These are phyloP conservation scores for Fusarium metavorans DNA, from an alignment of 2,329 filamentous ascomycete genomes.

Conservation along the genomic window DNA sequence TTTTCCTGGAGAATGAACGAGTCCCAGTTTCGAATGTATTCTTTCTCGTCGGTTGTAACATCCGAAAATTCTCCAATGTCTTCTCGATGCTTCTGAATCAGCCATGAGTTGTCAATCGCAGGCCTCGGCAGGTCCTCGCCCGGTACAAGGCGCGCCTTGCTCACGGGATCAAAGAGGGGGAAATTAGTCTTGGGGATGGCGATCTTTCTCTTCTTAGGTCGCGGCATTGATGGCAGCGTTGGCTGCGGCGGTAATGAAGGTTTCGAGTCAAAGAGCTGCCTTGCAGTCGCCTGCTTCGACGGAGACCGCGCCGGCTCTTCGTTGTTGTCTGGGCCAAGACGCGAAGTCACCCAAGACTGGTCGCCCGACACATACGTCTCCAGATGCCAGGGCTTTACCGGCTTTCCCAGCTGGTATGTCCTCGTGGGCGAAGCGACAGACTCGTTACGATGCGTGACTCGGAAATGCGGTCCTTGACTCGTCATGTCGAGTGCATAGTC, in stretches of 20 bases:
- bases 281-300: conserved; percentile 33
- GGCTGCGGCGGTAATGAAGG: conserved; percentile 22
- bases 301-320: conserved; percentile 45
- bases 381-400: conserved; percentile 59
- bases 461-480: conserved; percentile 54
- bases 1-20: conserved; percentile 64
- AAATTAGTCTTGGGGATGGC: conserved; percentile 64
- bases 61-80: conserved; percentile 69
- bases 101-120: conserved; percentile 63
- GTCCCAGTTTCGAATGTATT: conserved; percentile 71
- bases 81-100: conserved; percentile 70
- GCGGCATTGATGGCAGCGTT: conserved; percentile 4
- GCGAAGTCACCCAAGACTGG: conserved; percentile 58
- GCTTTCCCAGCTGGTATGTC: conserved; percentile 57
- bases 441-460: conserved; percentile 51
- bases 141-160: conserved; percentile 63
- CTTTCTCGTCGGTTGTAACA: conserved; percentile 65
- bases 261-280: conserved; percentile 41
- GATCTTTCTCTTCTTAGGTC: conserved; percentile 45
- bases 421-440: conserved; percentile 48
- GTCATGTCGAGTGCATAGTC: conserved; percentile 54
- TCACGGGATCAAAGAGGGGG: conserved; percentile 68
- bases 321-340: conserved; percentile 52
- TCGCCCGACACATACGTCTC: conserved; percentile 59
- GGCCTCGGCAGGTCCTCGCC: conserved; percentile 60